A percentile compares a stretch with the other conserved stretches of the same genome.
Evolutionary conservation across 352 stramenopile species (phyloP).

Genomic region (Phytopythium helicoides): DNA sequence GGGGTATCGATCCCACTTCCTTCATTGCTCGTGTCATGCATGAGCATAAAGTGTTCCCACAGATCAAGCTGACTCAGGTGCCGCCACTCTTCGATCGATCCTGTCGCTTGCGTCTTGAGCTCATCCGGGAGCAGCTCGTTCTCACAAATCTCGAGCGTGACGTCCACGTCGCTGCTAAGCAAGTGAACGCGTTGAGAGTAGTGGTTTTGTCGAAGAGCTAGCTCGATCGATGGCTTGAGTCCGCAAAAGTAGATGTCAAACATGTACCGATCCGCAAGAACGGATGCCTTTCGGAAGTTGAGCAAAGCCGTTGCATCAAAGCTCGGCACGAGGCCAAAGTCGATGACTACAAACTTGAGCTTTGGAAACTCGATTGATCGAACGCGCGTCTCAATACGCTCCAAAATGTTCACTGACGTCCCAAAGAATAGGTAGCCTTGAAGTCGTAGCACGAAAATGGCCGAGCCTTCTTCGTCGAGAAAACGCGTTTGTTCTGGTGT

Average conservation of each 20-base stretch:
- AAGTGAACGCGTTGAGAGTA: constrained; percentile 47
- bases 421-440: constrained; percentile 85
- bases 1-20: constrained; percentile 20
- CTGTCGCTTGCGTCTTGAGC: constrained; percentile 24
- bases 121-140: constrained; percentile 51
- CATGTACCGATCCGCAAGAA: constrained; percentile 55
- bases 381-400: constrained; percentile 71
- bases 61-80: constrained; percentile 59
- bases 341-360: constrained; percentile 67
- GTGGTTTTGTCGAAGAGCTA: constrained; percentile 42
- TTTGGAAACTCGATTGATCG: constrained; percentile 54
- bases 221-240: constrained; percentile 47
- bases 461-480: constrained; percentile 44
- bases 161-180: constrained; percentile 46
- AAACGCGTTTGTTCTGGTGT: constrained; percentile 57
- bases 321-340: constrained; percentile 75
- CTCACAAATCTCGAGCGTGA: constrained; percentile 66
- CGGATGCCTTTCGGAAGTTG: constrained; percentile 68
- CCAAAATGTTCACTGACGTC: constrained; percentile 74
- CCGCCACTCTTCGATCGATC: constrained; percentile 52
- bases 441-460: constrained; percentile 71
- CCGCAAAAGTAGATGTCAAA: constrained; percentile 84
- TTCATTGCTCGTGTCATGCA: constrained; percentile 21
- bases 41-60: constrained; percentile 63
- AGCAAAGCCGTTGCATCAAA: constrained; percentile 77